phyloP scores from a whole-genome alignment of 768 basidiomycete species.

The Lactarius pseudohatsudake region DNA sequence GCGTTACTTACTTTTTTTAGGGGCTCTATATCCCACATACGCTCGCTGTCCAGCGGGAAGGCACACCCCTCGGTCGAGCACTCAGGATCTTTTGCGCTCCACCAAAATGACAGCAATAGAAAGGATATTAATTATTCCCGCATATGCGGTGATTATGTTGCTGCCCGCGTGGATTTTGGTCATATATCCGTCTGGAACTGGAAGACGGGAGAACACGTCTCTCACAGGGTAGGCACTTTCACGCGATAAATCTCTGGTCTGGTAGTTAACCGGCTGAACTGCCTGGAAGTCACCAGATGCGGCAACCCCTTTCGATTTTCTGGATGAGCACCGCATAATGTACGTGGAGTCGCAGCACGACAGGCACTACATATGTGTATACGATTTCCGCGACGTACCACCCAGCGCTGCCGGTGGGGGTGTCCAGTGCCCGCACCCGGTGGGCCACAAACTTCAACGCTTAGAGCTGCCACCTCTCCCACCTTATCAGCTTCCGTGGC shows the following conservation, averaged over 20 bases:
- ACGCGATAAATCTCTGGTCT: neutral
- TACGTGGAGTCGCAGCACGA: slow-evolving; percentile 14
- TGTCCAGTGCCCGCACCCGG: neutral
- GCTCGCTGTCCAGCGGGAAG: slow-evolving; percentile 10
- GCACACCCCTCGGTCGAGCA: slow-evolving; percentile 8
- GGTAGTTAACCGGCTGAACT: neutral
- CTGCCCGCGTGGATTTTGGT: slow-evolving; percentile 6
- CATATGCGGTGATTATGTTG: slow-evolving; percentile 17
- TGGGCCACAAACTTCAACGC: neutral
- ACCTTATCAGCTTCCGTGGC: slow-evolving; percentile 6
- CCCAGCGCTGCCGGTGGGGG: neutral
- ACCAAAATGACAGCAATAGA: neutral
- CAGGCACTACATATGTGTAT: slow-evolving; percentile 11
- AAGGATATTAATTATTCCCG: neutral
- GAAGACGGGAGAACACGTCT: slow-evolving; percentile 19
- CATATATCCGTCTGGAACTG: slow-evolving; percentile 25
- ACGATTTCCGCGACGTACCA: slow-evolving; percentile 14
- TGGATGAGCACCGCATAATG: slow-evolving; percentile 21
- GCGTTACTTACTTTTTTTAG: neutral
- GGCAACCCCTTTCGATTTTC: slow-evolving; percentile 14
- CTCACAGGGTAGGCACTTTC: slow-evolving; percentile 9
- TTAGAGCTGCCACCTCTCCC: slow-evolving; percentile 15
- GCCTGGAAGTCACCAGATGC: neutral
- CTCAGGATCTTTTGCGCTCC: neutral
- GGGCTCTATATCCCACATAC: neutral